phyloP scores from a whole-genome alignment of 2,329 filamentous ascomycete species.

The Exutisphaerella laricina region DNA sequence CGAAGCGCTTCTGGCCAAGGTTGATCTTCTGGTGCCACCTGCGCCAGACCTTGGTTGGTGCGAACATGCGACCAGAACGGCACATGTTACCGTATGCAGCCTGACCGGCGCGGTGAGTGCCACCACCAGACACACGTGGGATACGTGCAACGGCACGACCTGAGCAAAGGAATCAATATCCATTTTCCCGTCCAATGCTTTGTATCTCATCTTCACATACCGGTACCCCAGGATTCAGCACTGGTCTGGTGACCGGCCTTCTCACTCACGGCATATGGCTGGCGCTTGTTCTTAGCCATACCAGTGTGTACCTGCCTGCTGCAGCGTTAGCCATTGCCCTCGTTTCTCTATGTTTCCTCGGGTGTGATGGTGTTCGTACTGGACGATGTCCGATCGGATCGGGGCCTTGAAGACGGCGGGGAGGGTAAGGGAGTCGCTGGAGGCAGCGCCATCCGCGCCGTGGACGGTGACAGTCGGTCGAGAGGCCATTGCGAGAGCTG shows the following conservation, averaged over 20 bases:
- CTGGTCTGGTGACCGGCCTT: conserved; percentile 99
- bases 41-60: conserved; percentile 99
- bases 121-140: conserved; percentile 99
- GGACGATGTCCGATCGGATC: conserved; percentile 98
- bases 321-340: conserved; percentile 25
- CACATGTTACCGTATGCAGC: conserved; percentile 99
- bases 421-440: conserved; percentile 82
- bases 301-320: conserved; percentile 79
- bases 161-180: conserved; percentile 36
- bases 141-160: conserved; percentile 99
- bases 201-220: conserved; percentile 42
- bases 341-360: conserved; percentile 8
- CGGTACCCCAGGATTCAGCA: conserved; percentile 99
- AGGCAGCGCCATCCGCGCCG: conserved; percentile 89
- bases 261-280: conserved; percentile 99
- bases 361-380: conserved; percentile 54
- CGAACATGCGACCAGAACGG: conserved; percentile 99
- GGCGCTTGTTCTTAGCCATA: conserved; percentile 99
- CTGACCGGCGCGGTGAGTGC: conserved; percentile 99
- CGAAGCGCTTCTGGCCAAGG: conserved; percentile 98
- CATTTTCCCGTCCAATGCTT: conserved; percentile 2
- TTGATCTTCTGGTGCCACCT: conserved; percentile 99
- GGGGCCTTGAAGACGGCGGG: conserved; percentile 95
- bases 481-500: conserved; percentile 66
- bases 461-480: conserved; percentile 97